Percentiles rank a stretch among this genome's conserved stretches.
Conservation (phyloP, 257 asterid genomes). For the Solanum ahanhuiri region DNA sequence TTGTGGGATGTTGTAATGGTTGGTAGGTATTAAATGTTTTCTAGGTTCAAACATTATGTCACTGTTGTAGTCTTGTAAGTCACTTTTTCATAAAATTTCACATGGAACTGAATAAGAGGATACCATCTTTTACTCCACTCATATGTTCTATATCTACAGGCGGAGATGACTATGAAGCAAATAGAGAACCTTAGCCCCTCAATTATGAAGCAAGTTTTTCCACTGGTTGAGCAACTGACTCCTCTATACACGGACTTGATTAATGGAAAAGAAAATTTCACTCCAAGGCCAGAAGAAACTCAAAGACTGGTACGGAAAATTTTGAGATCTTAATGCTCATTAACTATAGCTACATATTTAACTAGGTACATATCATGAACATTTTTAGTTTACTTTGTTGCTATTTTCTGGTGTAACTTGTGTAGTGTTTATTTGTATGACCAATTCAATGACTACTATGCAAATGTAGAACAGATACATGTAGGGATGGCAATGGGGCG, state of each 20-base stretch:
- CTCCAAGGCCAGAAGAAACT: conserved; percentile 89
- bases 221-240: conserved; percentile 93
- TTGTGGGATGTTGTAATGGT: neutral
- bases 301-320: conserved; percentile 54
- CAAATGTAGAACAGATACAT: neutral
- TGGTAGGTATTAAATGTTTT: neutral
- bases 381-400: neutral
- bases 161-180: conserved; percentile 89
- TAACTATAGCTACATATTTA: neutral
- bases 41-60: neutral
- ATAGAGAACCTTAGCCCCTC: conserved; percentile 87
- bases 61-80: neutral
- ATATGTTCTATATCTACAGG: conserved; percentile 32
- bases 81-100: neutral
- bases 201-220: conserved; percentile 81
- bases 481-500: neutral
- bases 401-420: neutral
- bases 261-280: conserved; percentile 77
- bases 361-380: neutral
- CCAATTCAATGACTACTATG: neutral
- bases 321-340: conserved; percentile 3
- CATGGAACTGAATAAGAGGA: neutral
- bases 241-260: conserved; percentile 89
- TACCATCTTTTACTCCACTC: neutral
- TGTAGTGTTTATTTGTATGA: neutral